Percentiles rank a stretch among this genome's conserved stretches.
phyloP scores from a whole-genome alignment of 331 rosid species.

The Acacia concinna region DNA sequence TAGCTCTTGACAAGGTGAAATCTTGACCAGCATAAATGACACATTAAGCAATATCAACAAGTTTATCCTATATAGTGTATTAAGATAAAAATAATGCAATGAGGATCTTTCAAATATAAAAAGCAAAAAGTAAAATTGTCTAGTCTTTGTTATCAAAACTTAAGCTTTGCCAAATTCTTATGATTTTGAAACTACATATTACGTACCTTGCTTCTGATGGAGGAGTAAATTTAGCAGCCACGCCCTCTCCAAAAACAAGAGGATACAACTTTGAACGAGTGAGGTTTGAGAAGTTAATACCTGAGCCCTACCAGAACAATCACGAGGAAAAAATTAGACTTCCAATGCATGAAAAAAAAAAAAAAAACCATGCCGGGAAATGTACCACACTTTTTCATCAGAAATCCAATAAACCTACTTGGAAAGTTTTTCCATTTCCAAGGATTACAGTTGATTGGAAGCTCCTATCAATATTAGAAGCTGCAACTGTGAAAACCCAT shows the following conservation, averaged over 20 bases:
- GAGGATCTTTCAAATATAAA: not conserved
- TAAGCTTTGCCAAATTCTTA: not conserved
- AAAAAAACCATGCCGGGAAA: not conserved
- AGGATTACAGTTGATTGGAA: slow-evolving; percentile 66
- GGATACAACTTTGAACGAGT: slow-evolving; percentile 55
- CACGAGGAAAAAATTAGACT: not conserved
- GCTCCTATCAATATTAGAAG: slow-evolving; percentile 88
- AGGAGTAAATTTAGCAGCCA: slow-evolving; percentile 67
- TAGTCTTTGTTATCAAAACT: no score
- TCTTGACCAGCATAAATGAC: no score
- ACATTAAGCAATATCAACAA: no score
- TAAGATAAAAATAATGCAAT: no score
- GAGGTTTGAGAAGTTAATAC: slow-evolving; percentile 75
- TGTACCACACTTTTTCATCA: not conserved
- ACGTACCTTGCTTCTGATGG: slow-evolving; percentile 82
- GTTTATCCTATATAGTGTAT: no score
- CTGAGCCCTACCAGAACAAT: slow-evolving; percentile 56
- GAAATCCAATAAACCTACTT: slow-evolving; percentile 41
- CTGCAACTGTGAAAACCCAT: slow-evolving; percentile 89
- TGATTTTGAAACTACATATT: not conserved
- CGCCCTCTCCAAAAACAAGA: slow-evolving; percentile 68
- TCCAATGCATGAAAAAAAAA: not conserved
- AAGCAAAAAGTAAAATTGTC: no score
- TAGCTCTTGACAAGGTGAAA: not conserved
- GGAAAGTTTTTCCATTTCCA: slow-evolving; percentile 65